Base-by-base conservation (phyloP, 2,329 filamentous ascomycete genomes). In the Beauveria varroae region DNA sequence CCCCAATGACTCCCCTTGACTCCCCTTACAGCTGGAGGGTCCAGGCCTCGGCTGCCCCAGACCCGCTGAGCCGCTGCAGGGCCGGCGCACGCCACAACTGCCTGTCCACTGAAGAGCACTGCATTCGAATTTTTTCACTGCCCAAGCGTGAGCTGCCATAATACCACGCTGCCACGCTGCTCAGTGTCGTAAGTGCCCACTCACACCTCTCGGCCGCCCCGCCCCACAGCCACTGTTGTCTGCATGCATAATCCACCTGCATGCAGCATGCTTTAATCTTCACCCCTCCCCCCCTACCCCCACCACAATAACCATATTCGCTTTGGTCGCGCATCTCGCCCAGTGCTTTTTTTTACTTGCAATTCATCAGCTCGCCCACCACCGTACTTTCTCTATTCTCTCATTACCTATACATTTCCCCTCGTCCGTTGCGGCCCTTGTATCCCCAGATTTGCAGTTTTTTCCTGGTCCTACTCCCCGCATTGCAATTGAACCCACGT, bases 1-100 rank as follows among this genome's bases (percentile, higher is more conserved):
- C 30, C 18, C 50, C 20, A 34, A 20, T 7, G 12, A 24, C 34
- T 34, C 20, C 34, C 9, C 12, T 20, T 37, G 7, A 22, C 14
- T 37, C 51, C 51, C 37, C 51, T 54, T 37, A 34, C 37, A 28
- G 51, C 37, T 37, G 37, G 41, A 9, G 49, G 26, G 28, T 47
- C 30, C 43, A 57, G 54, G 54, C 54, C 54, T 57, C 54, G 54
- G 54, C 54, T 57, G 41, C 54, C 54, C 54, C 54, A 57, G 54
- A 57, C 54, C 30, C 43, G 24, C 54, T 47, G 26, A 24, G 28
- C 40, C 28, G n/a, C 44, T 24, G 7, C 46, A 28, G 26, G 54
- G 22, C 20, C 26, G 43, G 26, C 30, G 18, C 10, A 43, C 41
- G 54, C 54, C 54, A 47, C 54, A 47, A 47, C 41, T 46, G 43